A percentile compares a stretch with the other conserved stretches of the same genome.
These are phyloP conservation scores for Huiozyma sinensis DNA, from an alignment of 805 yeast genomes.

Conservation along the genomic window DNA sequence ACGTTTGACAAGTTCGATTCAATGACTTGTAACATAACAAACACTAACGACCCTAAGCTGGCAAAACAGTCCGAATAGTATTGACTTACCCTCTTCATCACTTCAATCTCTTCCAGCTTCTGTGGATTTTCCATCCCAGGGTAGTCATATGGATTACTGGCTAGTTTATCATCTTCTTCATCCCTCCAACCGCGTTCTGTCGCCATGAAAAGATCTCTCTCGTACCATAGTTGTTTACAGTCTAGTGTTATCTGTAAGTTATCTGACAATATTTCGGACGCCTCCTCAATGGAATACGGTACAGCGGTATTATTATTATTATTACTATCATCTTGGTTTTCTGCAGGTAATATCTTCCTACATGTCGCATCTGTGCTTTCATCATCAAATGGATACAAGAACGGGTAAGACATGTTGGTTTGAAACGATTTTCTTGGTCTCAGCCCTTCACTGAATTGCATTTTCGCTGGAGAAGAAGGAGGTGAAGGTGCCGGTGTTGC, in stretches of 20 bases:
- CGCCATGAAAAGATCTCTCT: slow-evolving; percentile 56
- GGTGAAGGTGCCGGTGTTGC: slow-evolving; percentile 91
- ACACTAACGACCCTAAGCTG: slow-evolving; percentile 50
- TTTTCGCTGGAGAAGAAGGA: slow-evolving; percentile 38
- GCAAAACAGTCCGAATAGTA: slow-evolving; percentile 47
- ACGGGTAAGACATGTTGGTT: slow-evolving; percentile 56
- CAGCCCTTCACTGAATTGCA: slow-evolving; percentile 14
- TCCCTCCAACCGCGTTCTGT: slow-evolving; percentile 57
- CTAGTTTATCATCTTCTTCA: slow-evolving; percentile 4
- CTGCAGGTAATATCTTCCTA: slow-evolving; percentile 4
- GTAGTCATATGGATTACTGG: slow-evolving; percentile 26
- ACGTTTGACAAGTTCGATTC: slow-evolving; percentile 35
- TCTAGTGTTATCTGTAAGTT: slow-evolving; percentile 57
- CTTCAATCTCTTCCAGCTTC: slow-evolving; percentile 19
- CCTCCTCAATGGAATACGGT: slow-evolving; percentile 74
- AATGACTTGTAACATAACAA: slow-evolving; percentile 55
- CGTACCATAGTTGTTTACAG: slow-evolving; percentile 61
- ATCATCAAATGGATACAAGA: slow-evolving; percentile 45
- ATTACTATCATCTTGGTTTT: not conserved
- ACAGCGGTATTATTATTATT: slow-evolving; percentile 24
- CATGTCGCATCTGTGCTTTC: slow-evolving; percentile 19
- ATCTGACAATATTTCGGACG: slow-evolving; percentile 52
- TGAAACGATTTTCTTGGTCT: slow-evolving; percentile 48
- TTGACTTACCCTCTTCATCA: slow-evolving; percentile 44
- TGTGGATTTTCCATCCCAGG: slow-evolving; percentile 6